Evolutionary conservation across 495 filamentous ascomycete species (phyloP), one percentile per base, ranked within the genome.

Genomic region (Apodospora peruviana): DNA sequence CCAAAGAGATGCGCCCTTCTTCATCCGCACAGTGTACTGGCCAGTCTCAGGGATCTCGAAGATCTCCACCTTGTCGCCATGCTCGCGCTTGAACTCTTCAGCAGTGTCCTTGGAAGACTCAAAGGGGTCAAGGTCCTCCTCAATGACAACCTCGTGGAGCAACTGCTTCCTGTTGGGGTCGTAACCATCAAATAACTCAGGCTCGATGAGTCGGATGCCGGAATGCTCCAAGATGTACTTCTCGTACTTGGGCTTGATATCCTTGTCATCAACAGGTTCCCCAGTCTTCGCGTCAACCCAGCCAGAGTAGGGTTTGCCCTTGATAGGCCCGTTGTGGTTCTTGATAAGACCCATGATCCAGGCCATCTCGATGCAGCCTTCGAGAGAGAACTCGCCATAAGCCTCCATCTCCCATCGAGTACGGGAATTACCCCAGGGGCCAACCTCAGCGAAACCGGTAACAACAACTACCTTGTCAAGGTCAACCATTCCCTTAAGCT

Each of bases 271-370:
- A 23, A 99, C 90, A 10, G 93, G 93, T 42, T 97, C 91, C 14
- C 88, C 84, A 36, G 87, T 83, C 80, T 96, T 96, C 51, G 79
- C 79, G 60, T 99, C 93, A 46, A 97, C 90, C 93, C 93, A 99
- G 47, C 93, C 93, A 41, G 93, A 88, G 70, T 99, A 97, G 36
- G 85, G 82, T 73, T 95, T 86, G 63, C 94, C 93, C 72, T 97
- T 97, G 64, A 99, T 83, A 7, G 90, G 88, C n/a, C 93, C 94
- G 55, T 97, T 96, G 73, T 95, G 88, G 65, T 99, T 94, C 73
- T 87, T 95, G 70, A 99, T 97, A 48, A 97, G 84, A 48, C 94
- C 94, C 93, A 97, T 99, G 62, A 99, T 88, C 93, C 93, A 99
- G 24, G 93, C 90, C 93, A 99, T 97, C 69, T 99, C 93, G 49